These are phyloP conservation scores for Dendrobium huoshanense DNA, from an alignment of 106 monocot species.

Conservation along the genomic window DNA sequence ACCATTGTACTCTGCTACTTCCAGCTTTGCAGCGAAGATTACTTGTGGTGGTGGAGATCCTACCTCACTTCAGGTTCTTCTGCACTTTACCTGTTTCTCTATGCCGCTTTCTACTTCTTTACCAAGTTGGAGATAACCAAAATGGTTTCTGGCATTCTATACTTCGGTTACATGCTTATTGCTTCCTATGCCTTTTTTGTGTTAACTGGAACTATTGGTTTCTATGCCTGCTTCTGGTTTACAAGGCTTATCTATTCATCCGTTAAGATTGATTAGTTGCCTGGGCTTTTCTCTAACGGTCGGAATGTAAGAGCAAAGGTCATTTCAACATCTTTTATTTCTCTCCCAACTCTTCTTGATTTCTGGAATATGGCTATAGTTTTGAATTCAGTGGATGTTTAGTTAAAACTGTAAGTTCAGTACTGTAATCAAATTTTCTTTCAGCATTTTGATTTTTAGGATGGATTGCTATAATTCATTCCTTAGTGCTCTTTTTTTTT, in stretches of 20 bases:
- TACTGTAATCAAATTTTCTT: background rate
- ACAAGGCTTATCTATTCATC: conserved; percentile 97
- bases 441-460: background rate
- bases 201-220: conserved; percentile 88
- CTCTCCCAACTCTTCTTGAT: background rate
- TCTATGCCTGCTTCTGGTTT: conserved; percentile 96
- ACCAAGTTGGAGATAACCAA: conserved; percentile 95
- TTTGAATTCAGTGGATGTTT: conserved; percentile 2
- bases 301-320: no score
- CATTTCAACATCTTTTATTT: background rate
- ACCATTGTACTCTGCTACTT: conserved; percentile 95
- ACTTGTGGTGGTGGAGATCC: conserved; percentile 97
- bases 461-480: conserved; percentile 1
- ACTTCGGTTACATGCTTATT: conserved; percentile 98
- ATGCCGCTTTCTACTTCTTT: conserved; percentile 95
- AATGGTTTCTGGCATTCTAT: conserved; percentile 70
- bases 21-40: conserved; percentile 97
- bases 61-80: conserved; percentile 94
- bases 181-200: conserved; percentile 93
- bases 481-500: background rate
- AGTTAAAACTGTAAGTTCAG: background rate
- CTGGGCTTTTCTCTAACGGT: no score
- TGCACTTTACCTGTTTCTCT: conserved; percentile 88
- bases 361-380: conserved; percentile 2
- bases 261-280: conserved; percentile 77